These are phyloP conservation scores for Ceratobasidium sp. DNA, from an alignment of 1,284 basidiomycete species.

Conservation along the genomic window DNA sequence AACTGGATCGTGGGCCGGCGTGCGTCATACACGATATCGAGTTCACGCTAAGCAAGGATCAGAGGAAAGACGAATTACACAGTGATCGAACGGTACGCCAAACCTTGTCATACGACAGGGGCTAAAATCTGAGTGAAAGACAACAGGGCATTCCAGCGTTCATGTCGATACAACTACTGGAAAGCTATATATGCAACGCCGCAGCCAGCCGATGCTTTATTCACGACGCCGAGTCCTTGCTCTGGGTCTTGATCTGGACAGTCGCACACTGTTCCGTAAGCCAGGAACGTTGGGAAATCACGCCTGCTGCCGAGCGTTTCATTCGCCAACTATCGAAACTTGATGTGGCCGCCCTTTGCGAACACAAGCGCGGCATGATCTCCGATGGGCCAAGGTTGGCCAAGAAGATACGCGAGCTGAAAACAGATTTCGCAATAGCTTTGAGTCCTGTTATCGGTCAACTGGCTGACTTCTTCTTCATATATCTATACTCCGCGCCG, in stretches of 20 bases:
- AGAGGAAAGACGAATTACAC: neutral
- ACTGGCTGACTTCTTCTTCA: neutral
- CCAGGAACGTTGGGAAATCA: neutral
- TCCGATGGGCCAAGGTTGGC: neutral
- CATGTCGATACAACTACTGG: neutral
- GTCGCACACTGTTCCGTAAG: neutral
- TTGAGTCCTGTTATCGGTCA: neutral
- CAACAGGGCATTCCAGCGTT: no score
- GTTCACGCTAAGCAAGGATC: neutral
- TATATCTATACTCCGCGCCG: neutral
- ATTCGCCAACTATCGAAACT: neutral
- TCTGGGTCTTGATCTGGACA: conserved; percentile 11
- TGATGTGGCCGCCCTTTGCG: no score
- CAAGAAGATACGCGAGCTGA: neutral
- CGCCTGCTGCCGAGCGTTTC: neutral
- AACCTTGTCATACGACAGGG: no score
- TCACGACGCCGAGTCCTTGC: conserved; percentile 1
- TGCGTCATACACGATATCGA: conserved; percentile 10
- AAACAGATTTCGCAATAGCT: neutral
- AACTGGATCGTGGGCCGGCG: neutral
- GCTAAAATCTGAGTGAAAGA: no score
- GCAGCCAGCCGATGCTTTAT: neutral
- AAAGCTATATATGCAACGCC: neutral
- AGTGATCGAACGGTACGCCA: no score
- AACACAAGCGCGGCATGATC: neutral